Conservation (phyloP, 2,329 filamentous ascomycete genomes). For the Xylariales sp. region DNA sequence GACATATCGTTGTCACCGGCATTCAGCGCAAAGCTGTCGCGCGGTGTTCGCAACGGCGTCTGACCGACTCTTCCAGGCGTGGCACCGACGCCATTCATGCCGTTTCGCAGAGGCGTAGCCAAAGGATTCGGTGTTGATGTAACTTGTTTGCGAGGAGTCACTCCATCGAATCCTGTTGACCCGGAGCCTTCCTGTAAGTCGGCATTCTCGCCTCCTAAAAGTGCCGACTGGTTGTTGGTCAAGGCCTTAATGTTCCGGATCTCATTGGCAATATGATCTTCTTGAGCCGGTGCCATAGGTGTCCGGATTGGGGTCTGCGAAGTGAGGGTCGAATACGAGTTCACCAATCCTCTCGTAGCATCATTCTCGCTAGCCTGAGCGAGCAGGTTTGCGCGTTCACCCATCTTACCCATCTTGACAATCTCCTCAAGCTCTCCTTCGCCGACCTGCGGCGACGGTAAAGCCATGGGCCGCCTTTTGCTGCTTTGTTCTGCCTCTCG, state of each 20-base stretch:
- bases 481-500: slow-evolving; percentile 95
- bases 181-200: slow-evolving; percentile 75
- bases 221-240: slow-evolving; percentile 88
- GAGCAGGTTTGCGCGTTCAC: slow-evolving; percentile 74
- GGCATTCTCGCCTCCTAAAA: slow-evolving; percentile 91
- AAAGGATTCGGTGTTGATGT: slow-evolving; percentile 93
- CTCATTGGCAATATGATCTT: slow-evolving; percentile 95
- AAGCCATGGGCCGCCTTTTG: slow-evolving; percentile 76
- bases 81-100: slow-evolving; percentile 57
- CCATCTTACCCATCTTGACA: slow-evolving; percentile 96
- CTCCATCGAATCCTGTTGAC: slow-evolving; percentile 85
- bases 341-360: slow-evolving; percentile 78
- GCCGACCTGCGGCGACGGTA: slow-evolving; percentile 87
- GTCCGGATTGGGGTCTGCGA: slow-evolving; percentile 85
- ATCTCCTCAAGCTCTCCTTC: slow-evolving; percentile 94
- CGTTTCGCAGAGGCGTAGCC: slow-evolving; percentile 77
- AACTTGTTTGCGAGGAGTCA: slow-evolving; percentile 72
- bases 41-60: slow-evolving; percentile 81
- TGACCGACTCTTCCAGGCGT: slow-evolving; percentile 68
- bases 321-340: slow-evolving; percentile 79
- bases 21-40: slow-evolving; percentile 84
- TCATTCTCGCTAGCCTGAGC: slow-evolving; percentile 78
- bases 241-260: slow-evolving; percentile 89
- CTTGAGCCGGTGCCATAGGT: slow-evolving; percentile 82
- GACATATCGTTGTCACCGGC: slow-evolving; percentile 61